Evolutionary conservation across 805 yeast species (phyloP), one percentile per base, ranked within the genome.

Genomic region (Hanseniaspora singularis): DNA sequence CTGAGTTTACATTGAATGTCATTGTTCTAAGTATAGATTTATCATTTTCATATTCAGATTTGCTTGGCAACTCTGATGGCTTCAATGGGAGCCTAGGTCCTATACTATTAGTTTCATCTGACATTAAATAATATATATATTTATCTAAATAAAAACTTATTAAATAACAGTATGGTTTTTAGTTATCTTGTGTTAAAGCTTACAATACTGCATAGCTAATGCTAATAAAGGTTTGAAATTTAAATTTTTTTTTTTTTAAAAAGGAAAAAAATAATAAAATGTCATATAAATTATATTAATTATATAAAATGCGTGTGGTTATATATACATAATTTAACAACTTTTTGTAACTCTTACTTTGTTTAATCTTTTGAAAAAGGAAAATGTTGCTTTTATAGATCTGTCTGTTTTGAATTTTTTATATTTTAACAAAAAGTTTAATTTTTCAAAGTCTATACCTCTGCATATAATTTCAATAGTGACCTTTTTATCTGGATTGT

Each of bases 1-100:
- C 62, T 0, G 96, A 96, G 56, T 87, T 89, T 38, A 86, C 81
- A 61, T 87, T 89, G 70, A 86, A 89, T 0, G 92, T 68, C 15
- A 81, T 62, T 37, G 73, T 65, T n/a, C 87, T 62, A 3, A 74
- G 16, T 12, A 30, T 31, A 8, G 16, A 19, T 26, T 33, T 34
- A 5, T 22, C 36, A 38, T 49, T 52, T 15, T 14, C 24, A 24
- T 38, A 40, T 4, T 40, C 40, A 8, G 8, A 4, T 23, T 31
- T 44, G 3, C 46, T 43, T 18, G 43, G 33, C 14, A 47, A 46
- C 18, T 43, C 24, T 14, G 19, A 2, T 12, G 38, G 38, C 33
- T 33, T 26, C 8, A n/a, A 15, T 2, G 46, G 46, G 5, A 33
- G 14, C 3, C 11, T n/a, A 5, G 14, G 19, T 8, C 27, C 27